phyloP scores from a whole-genome alignment of 768 basidiomycete genomes.

The Lentinula sp. region DNA sequence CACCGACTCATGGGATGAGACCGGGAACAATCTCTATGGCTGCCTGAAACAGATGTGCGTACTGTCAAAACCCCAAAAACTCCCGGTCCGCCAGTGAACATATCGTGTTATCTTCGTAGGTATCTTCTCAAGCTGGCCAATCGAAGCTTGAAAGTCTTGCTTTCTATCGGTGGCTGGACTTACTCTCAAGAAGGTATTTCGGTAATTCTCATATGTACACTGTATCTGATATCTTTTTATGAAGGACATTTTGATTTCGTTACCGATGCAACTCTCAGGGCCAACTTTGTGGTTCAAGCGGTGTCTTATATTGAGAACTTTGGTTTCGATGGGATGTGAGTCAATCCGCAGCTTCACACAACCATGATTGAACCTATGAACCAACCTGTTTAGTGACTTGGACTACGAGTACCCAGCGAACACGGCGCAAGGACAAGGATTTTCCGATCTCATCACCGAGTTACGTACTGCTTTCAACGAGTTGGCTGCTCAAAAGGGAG shows the following conservation, averaged over 20 bases:
- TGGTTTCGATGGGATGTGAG: slow-evolving; percentile 75
- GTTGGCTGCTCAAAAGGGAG: slow-evolving; percentile 54
- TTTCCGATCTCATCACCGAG: slow-evolving; percentile 57
- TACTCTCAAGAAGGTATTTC: slow-evolving; percentile 53
- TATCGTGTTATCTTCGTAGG: slow-evolving; percentile 49
- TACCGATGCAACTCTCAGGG: slow-evolving; percentile 39
- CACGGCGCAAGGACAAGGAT: slow-evolving; percentile 54
- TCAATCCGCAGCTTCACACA: neutral
- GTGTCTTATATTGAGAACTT: slow-evolving; percentile 66
- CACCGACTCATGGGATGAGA: slow-evolving; percentile 67
- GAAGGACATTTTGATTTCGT: slow-evolving; percentile 64
- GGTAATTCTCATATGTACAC: neutral
- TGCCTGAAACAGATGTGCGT: slow-evolving; percentile 64
- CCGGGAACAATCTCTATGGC: slow-evolving; percentile 76
- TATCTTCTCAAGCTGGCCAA: slow-evolving; percentile 54
- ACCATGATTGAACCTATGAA: neutral
- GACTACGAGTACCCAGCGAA: slow-evolving; percentile 76
- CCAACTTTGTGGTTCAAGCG: slow-evolving; percentile 54
- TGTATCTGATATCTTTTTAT: neutral
- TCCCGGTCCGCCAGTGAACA: too few species aligned
- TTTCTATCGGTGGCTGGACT: slow-evolving; percentile 59
- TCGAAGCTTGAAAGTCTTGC: slow-evolving; percentile 46
- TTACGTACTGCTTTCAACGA: slow-evolving; percentile 59
- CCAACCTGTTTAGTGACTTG: slow-evolving; percentile 43
- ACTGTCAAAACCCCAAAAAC: neutral